These are phyloP conservation scores for Lepiota brunneoincarnata DNA, from an alignment of 768 basidiomycete species.

Conservation along the genomic window DNA sequence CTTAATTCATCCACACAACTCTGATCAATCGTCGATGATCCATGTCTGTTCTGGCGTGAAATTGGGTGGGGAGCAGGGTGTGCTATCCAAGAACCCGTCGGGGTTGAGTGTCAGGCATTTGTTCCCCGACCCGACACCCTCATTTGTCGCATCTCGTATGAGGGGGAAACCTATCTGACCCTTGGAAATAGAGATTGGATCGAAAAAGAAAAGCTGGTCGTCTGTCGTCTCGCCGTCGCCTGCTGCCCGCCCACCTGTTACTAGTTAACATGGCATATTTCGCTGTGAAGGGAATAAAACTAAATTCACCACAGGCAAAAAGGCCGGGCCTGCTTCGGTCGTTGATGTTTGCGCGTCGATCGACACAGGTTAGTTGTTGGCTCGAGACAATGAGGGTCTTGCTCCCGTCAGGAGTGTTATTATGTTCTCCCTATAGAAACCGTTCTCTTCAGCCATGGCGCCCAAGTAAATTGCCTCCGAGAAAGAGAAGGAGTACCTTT, in stretches of 20 bases:
- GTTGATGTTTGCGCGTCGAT: constrained; percentile 19
- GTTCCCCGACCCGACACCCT: constrained; percentile 24
- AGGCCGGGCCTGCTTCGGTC: constrained; percentile 20
- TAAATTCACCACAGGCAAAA: constrained; percentile 19
- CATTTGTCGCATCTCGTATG: constrained; percentile 20
- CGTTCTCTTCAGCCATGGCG: background rate
- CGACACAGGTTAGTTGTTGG: constrained; percentile 21
- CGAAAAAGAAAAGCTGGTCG: constrained; percentile 26
- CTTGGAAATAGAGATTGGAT: constrained; percentile 16
- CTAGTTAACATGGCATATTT: background rate
- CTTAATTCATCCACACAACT: too few species aligned
- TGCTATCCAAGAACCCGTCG: constrained; percentile 23
- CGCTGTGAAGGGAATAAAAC: background rate
- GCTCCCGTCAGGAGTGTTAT: constrained; percentile 19
- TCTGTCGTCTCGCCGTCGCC: constrained; percentile 23
- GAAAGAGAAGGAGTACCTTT: constrained; percentile 11
- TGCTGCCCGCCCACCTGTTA: constrained; percentile 23
- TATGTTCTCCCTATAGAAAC: constrained; percentile 16
- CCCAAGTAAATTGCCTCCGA: background rate
- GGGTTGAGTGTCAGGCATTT: constrained; percentile 21
- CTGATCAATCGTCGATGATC: background rate
- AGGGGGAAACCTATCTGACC: constrained; percentile 22
- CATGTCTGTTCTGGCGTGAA: constrained; percentile 21
- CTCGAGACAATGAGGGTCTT: constrained; percentile 18
- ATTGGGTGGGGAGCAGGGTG: constrained; percentile 24